Conservation (phyloP, 2,329 filamentous ascomycete genomes). For the Aureobasidium sp. region DNA sequence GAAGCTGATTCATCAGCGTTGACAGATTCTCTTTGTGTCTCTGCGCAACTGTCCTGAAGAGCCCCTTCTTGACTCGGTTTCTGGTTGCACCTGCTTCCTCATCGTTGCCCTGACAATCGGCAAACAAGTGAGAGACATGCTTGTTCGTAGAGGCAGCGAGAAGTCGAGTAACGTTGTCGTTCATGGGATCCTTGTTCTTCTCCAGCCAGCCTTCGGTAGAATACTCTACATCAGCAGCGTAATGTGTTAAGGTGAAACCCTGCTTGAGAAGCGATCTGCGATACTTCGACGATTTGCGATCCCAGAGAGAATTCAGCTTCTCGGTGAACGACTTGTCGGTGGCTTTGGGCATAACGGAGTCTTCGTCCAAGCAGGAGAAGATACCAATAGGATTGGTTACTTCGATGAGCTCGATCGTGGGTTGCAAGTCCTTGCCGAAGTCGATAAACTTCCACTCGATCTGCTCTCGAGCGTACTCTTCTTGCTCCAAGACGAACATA, state of each 20-base stretch:
- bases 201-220: slow-evolving; percentile 91
- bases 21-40: slow-evolving; percentile 97
- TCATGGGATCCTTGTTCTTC: slow-evolving; percentile 97
- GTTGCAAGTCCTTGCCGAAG: slow-evolving; percentile 92
- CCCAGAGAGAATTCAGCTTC: slow-evolving; percentile 94
- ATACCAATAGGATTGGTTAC: slow-evolving; percentile 95
- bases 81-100: slow-evolving; percentile 61
- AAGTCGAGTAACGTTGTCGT: slow-evolving; percentile 90
- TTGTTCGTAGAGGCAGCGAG: slow-evolving; percentile 74
- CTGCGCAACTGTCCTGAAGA: slow-evolving; percentile 95
- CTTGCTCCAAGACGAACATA: slow-evolving; percentile 98
- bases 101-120: slow-evolving; percentile 76
- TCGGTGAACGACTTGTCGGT: slow-evolving; percentile 96
- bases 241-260: slow-evolving; percentile 94
- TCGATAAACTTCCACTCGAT: slow-evolving; percentile 99
- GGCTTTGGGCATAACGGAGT: slow-evolving; percentile 97
- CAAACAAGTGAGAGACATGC: slow-evolving; percentile 78
- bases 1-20: slow-evolving; percentile 87
- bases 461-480: slow-evolving; percentile 93
- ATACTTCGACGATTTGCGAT: slow-evolving; percentile 92
- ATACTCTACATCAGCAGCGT: slow-evolving; percentile 96
- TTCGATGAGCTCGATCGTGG: slow-evolving; percentile 96
- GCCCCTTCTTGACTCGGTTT: slow-evolving; percentile 88
- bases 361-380: slow-evolving; percentile 95
- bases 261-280: slow-evolving; percentile 78